A percentile compares a stretch with the other conserved stretches of the same genome.
These are phyloP conservation scores for Penicillium soppii DNA, from an alignment of 495 filamentous ascomycete genomes.

Conservation along the genomic window DNA sequence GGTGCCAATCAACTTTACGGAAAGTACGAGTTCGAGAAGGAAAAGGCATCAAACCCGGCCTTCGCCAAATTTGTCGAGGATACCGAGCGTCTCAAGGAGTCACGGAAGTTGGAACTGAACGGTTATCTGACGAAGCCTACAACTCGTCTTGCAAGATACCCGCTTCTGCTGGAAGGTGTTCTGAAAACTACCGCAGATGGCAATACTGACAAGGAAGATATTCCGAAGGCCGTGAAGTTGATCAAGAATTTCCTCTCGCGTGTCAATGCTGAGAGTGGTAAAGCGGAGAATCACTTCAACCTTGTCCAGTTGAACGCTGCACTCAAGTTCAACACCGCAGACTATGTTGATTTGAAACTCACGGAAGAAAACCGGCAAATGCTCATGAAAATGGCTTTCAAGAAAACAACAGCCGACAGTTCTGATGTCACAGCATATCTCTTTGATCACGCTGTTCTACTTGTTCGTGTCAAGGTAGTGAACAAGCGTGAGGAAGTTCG, in stretches of 20 bases:
- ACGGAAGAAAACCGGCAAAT: conserved; percentile 92
- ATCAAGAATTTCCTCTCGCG: conserved; percentile 84
- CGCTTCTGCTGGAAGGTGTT: conserved; percentile 88
- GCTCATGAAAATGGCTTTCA: conserved; percentile 86
- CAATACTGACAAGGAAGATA: conserved; percentile 85
- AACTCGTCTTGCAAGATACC: conserved; percentile 92
- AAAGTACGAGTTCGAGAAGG: conserved; percentile 97
- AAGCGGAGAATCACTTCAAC: conserved; percentile 97
- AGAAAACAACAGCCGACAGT: conserved; percentile 84
- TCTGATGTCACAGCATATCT: conserved; percentile 91
- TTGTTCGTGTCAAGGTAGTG: conserved; percentile 82
- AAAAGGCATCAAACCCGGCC: conserved; percentile 78
- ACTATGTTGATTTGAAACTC: conserved; percentile 90
- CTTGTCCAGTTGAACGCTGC: conserved; percentile 86
- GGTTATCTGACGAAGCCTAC: conserved; percentile 98
- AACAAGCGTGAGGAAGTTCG: conserved; percentile 94
- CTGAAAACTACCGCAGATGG: conserved; percentile 83
- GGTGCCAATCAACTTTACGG: conserved; percentile 95
- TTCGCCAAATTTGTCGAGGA: conserved; percentile 96
- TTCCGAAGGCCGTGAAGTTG: conserved; percentile 79
- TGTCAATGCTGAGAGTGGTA: conserved; percentile 94
- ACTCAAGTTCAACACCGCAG: conserved; percentile 80
- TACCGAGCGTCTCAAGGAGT: conserved; percentile 93
- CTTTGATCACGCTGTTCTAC: conserved; percentile 92
- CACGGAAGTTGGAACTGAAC: conserved; percentile 94